Conservation (phyloP, 805 yeast genomes). For the Diddensiella transvaalensis region DNA sequence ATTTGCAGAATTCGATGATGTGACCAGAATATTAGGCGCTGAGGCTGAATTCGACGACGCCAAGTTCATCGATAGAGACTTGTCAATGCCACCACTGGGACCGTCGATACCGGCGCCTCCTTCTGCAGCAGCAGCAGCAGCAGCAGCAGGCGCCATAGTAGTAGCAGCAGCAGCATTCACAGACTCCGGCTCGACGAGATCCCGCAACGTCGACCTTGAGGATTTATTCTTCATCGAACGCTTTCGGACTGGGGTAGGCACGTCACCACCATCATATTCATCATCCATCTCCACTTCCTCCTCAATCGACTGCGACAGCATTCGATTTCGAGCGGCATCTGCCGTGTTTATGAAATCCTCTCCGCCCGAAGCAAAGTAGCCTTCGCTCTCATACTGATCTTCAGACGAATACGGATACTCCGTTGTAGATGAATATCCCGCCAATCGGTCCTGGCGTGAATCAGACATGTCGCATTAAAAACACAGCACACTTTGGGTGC, state of each 20-base stretch:
- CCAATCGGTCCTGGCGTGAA: background rate
- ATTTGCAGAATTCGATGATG: background rate
- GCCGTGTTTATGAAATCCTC: conserved; percentile 1
- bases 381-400: conserved; percentile 1
- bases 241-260: background rate
- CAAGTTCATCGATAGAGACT: background rate
- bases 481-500: background rate
- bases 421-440: background rate
- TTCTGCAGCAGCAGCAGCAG: background rate
- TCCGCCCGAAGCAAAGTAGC: conserved; percentile 1
- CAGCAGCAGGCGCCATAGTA: background rate
- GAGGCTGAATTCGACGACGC: background rate
- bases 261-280: background rate
- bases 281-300: background rate
- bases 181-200: background rate
- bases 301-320: background rate
- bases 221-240: background rate
- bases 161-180: background rate
- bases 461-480: background rate
- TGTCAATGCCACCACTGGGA: background rate
- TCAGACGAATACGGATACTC: conserved; percentile 2
- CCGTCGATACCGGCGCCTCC: background rate
- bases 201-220: background rate
- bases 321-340: background rate
- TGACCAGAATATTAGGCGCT: background rate